A percentile compares a stretch with the other conserved stretches of the same genome.
Conservation (phyloP, 495 filamentous ascomycete species). For the Penicillium cinerascens region DNA sequence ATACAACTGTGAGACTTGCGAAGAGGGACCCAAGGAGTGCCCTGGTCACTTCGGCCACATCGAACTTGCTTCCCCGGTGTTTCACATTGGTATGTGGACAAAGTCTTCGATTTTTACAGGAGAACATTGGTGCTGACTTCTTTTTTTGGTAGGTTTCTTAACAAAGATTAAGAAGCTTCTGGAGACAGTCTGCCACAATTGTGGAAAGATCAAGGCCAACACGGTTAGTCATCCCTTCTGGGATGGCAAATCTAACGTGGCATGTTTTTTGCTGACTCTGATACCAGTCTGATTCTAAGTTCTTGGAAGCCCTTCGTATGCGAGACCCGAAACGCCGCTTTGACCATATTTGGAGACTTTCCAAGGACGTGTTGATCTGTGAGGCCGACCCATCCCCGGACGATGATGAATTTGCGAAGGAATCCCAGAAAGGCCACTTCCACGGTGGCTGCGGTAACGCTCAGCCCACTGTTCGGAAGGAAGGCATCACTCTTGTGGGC, state of each 20-base stretch:
- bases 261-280: conserved; percentile 60
- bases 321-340: conserved; percentile 93
- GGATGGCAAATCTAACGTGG: conserved; percentile 49
- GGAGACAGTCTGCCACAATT: conserved; percentile 97
- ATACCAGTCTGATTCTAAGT: conserved; percentile 74
- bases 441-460: conserved; percentile 94
- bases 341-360: conserved; percentile 79
- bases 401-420: conserved; percentile 59
- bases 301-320: conserved; percentile 71
- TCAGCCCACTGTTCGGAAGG: conserved; percentile 80
- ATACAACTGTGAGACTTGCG: conserved; percentile 91
- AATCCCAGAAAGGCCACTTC: conserved; percentile 44
- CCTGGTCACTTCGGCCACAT: conserved; percentile 98
- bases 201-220: conserved; percentile 90
- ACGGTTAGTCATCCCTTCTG: conserved; percentile 75
- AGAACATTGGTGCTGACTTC: conserved; percentile 26
- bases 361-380: conserved; percentile 81
- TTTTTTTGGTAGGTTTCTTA: conserved; percentile 67
- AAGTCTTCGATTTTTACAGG: not conserved
- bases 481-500: conserved; percentile 77
- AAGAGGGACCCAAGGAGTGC: conserved; percentile 90
- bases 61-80: conserved; percentile 91
- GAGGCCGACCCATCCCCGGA: conserved; percentile 64
- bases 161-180: conserved; percentile 97
- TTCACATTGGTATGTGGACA: conserved; percentile 60